phyloP scores from a whole-genome alignment of 108 stramenopile species.

The Cyclotella choctawhatcheeana region DNA sequence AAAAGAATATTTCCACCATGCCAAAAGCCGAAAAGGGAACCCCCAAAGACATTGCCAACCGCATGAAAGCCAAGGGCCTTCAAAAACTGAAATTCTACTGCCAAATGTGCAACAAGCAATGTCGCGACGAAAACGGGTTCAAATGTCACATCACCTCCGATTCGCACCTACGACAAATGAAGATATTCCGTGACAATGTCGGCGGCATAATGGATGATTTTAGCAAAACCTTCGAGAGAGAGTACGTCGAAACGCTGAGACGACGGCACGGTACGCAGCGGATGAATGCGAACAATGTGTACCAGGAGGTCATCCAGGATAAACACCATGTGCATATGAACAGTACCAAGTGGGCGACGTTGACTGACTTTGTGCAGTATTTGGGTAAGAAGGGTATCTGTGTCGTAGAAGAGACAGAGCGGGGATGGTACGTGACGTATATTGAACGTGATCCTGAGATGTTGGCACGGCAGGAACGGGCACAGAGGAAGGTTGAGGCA shows the following conservation, averaged over 20 bases:
- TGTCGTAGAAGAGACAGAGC: constrained; percentile 96
- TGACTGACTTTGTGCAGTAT: constrained; percentile 96
- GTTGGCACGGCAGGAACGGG: constrained; percentile 54
- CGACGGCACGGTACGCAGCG: constrained; percentile 92
- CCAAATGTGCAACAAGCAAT: constrained; percentile 99
- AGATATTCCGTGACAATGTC: constrained; percentile 90
- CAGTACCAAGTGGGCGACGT: constrained; percentile 94
- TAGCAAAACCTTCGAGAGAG: constrained; percentile 84
- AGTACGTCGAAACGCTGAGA: constrained; percentile 86
- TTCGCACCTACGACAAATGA: constrained; percentile 97
- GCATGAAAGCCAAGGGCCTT: constrained; percentile 95
- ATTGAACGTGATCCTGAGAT: constrained; percentile 90
- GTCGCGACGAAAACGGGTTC: constrained; percentile 97
- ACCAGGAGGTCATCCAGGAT: constrained; percentile 98
- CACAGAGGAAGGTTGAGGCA: constrained; percentile 56
- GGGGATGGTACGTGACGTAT: constrained; percentile 97
- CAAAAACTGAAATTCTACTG: constrained; percentile 97
- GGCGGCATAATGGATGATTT: constrained; percentile 80
- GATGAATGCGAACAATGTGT: constrained; percentile 96
- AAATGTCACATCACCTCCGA: constrained; percentile 98
- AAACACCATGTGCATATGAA: constrained; percentile 99
- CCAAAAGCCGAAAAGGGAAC: constrained; percentile 84
- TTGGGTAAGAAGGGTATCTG: constrained; percentile 93
- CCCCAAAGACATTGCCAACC: constrained; percentile 90
- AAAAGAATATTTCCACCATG: constrained; percentile 46